Conservation (phyloP, 2,329 filamentous ascomycete species). For the Diaporthe humulicola region DNA sequence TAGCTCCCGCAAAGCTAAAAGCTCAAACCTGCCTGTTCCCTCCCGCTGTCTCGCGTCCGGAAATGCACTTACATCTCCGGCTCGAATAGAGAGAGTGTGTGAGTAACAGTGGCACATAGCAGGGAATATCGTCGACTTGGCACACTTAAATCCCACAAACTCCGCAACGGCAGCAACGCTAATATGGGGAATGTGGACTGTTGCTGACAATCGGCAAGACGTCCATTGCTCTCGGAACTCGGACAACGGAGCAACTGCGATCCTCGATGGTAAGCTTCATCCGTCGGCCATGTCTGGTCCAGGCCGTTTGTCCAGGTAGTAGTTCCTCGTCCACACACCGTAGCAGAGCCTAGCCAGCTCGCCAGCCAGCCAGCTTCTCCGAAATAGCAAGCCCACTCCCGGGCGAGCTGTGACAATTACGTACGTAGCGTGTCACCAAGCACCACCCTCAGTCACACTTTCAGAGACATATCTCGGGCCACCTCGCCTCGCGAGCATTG, state of each 20-base stretch:
- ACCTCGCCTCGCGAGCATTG: constrained; percentile 3
- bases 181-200: not conserved
- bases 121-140: not conserved
- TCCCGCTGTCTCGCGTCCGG: constrained; percentile 8
- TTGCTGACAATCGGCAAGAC: constrained; percentile 10
- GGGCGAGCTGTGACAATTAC: not conserved
- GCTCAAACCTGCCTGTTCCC: not conserved
- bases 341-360: not conserved
- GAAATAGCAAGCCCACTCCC: not conserved
- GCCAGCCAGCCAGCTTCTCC: not conserved
- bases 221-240: constrained; percentile 1
- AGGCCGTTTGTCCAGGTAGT: not conserved
- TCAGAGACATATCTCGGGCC: not conserved
- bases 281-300: not conserved
- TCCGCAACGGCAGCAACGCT: constrained; percentile 1
- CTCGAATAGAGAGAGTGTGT: not conserved
- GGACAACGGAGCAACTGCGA: constrained; percentile 29
- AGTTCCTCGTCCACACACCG: not conserved
- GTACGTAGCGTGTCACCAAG: constrained; percentile 9
- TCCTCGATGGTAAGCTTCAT: not conserved
- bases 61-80: not conserved
- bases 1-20: constrained; percentile 11
- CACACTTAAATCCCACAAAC: constrained; percentile 5
- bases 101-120: not conserved
- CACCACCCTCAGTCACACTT: not conserved